phyloP scores from a whole-genome alignment of 768 basidiomycete species.

The Mycena floridula region DNA sequence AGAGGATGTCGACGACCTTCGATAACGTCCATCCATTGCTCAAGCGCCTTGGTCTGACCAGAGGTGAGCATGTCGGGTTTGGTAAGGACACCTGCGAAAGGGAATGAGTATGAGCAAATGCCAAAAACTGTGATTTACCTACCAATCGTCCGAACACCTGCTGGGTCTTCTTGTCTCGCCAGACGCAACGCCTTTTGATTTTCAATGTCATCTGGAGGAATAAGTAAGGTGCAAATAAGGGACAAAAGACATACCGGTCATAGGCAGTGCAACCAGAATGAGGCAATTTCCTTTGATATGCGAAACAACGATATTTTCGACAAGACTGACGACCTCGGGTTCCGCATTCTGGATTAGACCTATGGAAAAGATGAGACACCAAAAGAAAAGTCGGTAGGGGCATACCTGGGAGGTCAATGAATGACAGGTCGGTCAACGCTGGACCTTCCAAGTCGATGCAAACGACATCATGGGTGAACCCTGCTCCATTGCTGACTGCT shows the following conservation, averaged over 20 bases:
- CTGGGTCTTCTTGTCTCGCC: slow-evolving; percentile 30
- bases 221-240: not conserved
- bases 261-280: slow-evolving; percentile 47
- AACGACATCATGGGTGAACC: slow-evolving; percentile 35
- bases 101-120: not conserved
- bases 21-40: slow-evolving; percentile 25
- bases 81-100: slow-evolving; percentile 31
- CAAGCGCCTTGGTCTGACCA: slow-evolving; percentile 19
- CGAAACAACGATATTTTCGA: slow-evolving; percentile 40
- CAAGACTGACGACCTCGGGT: slow-evolving; percentile 33
- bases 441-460: slow-evolving; percentile 34
- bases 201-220: slow-evolving; percentile 59
- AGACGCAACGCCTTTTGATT: slow-evolving; percentile 50
- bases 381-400: not conserved
- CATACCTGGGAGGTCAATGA: slow-evolving; percentile 33
- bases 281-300: slow-evolving; percentile 46
- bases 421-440: slow-evolving; percentile 29
- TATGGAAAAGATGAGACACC: slow-evolving; percentile 10
- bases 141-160: not conserved
- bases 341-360: slow-evolving; percentile 48
- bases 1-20: slow-evolving; percentile 20
- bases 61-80: slow-evolving; percentile 31
- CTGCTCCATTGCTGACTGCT: not conserved
- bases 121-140: not conserved
- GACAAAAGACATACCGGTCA: slow-evolving; percentile 35